These are phyloP conservation scores for Aspergillus fructus DNA, from an alignment of 2,329 filamentous ascomycete species.

Conservation along the genomic window DNA sequence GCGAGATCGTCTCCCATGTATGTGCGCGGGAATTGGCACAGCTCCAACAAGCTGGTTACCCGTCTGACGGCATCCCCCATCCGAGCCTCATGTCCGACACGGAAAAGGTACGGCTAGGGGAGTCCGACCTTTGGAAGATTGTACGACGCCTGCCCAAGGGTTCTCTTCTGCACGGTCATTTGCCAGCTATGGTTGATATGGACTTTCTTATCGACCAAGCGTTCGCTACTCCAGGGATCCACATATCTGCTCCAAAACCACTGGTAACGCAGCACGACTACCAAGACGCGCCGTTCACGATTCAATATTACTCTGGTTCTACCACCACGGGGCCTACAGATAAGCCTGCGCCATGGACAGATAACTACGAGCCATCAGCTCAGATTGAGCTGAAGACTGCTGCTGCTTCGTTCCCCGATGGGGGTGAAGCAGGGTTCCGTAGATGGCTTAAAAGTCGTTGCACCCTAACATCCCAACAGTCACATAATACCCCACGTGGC, in stretches of 20 bases:
- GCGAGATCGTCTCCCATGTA: constrained; percentile 76
- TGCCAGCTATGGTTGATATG: constrained; percentile 88
- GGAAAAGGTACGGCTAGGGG: constrained; percentile 82
- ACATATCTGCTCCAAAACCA: constrained; percentile 61
- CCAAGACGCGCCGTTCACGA: constrained; percentile 58
- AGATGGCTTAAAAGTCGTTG: constrained; percentile 74
- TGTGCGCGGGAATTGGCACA: constrained; percentile 72
- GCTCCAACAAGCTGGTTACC: constrained; percentile 68
- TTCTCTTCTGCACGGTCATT: constrained; percentile 67
- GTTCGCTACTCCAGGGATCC: constrained; percentile 70
- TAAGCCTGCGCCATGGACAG: constrained; percentile 62
- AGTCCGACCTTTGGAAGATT: constrained; percentile 81
- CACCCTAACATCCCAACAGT: constrained; percentile 70
- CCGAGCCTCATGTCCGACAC: constrained; percentile 93
- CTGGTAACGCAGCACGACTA: constrained; percentile 57
- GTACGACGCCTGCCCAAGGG: constrained; percentile 87
- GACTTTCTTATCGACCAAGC: constrained; percentile 74
- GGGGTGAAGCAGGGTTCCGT: constrained; percentile 70
- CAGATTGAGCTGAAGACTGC: constrained; percentile 61
- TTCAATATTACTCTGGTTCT: constrained; percentile 57
- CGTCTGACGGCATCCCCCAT: constrained; percentile 64
- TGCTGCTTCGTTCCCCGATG: constrained; percentile 72
- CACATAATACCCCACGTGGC: constrained; percentile 76
- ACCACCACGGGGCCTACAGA: constrained; percentile 46
- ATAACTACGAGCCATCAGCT: constrained; percentile 59